Evolutionary conservation across 2,329 filamentous ascomycete genomes (phyloP).

Genomic region (Sporothrix brasiliensis): DNA sequence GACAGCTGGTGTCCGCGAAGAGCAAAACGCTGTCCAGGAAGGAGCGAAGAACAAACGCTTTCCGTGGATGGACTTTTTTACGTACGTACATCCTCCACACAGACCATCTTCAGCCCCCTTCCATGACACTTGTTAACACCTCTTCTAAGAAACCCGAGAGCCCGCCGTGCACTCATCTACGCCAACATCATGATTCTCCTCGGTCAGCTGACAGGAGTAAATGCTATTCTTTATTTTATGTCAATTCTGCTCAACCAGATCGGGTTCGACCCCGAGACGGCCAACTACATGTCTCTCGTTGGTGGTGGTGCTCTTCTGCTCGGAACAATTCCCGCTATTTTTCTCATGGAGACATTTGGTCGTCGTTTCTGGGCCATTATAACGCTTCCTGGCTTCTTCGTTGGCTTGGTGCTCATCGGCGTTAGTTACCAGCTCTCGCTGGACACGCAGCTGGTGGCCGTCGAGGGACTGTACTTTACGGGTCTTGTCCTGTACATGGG

Average conservation of each 20-base stretch:
- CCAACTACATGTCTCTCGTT: conserved; percentile 75
- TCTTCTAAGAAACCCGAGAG: conserved; percentile 54
- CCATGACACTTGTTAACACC: neutral
- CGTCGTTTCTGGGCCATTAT: conserved; percentile 74
- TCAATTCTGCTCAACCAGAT: conserved; percentile 67
- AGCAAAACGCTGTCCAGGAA: conserved; percentile 57
- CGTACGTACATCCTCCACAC: conserved; percentile 38
- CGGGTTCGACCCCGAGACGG: conserved; percentile 63
- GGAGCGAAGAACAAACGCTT: conserved; percentile 58
- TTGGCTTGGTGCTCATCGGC: conserved; percentile 69
- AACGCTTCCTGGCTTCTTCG: conserved; percentile 72
- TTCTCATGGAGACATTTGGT: conserved; percentile 72
- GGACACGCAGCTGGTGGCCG: conserved; percentile 49
- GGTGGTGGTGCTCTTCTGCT: conserved; percentile 68
- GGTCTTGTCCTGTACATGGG: conserved; percentile 70
- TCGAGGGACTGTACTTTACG: conserved; percentile 65
- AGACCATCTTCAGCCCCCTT: too few species aligned
- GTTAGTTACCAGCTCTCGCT: conserved; percentile 61
- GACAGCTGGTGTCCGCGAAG: conserved; percentile 62
- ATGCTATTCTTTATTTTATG: conserved; percentile 75
- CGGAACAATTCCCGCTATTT: conserved; percentile 68
- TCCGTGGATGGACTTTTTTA: conserved; percentile 75
- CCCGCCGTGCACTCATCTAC: conserved; percentile 67
- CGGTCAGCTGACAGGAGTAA: conserved; percentile 71
- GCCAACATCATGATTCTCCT: conserved; percentile 71